Evolutionary conservation across 2,329 filamentous ascomycete genomes (phyloP), one percentile per base, ranked within the genome.

Genomic region (Bipolaris cookei): DNA sequence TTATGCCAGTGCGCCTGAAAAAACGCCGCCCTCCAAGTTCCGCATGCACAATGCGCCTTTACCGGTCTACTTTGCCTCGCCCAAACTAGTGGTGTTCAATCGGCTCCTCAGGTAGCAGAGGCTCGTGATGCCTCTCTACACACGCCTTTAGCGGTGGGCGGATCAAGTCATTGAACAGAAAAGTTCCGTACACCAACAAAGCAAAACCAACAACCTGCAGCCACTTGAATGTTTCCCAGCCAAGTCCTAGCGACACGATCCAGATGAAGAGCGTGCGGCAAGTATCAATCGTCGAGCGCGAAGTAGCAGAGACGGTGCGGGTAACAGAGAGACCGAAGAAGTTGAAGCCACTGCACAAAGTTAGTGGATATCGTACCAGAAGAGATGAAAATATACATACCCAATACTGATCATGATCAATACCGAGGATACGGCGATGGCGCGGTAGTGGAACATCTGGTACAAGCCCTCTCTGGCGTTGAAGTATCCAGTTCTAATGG

Each of bases 161-260:
- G n/a, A 98, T 85, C 56, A 99, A 86, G 61, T 96, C 92, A 77
- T 98, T 98, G 82, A 98, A 98, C 39, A 98, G 76, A 77, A 97
- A 97, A 1, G 94, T 99, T 64, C 95, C 96, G 74, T 97, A 99
- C 13, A 99, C 95, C 34, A 99, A 84, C 64, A 97, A 80, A 1
- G 81, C 90, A 68, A 99, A 99, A 1, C 95, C 95, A 3, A 86
- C 76, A 13, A 99, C 91, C 78, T 99, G 95, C 6, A 99, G 85
- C 90, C 91, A 96, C 79, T 98, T 98, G 85, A 99, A 98, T 0
- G 87, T 88, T 80, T 99, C 95, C 95, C 95, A 99, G 59, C 93
- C 93, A 2, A 99, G 85, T 3, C 90, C 91, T 4, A 99, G 85
- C 16, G 92, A 96, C 13, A 97, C 91, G 25, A 99, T 84, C 95